These are phyloP conservation scores for Vigna nakashimae DNA, from an alignment of 306 rosid genomes.

Conservation along the genomic window DNA sequence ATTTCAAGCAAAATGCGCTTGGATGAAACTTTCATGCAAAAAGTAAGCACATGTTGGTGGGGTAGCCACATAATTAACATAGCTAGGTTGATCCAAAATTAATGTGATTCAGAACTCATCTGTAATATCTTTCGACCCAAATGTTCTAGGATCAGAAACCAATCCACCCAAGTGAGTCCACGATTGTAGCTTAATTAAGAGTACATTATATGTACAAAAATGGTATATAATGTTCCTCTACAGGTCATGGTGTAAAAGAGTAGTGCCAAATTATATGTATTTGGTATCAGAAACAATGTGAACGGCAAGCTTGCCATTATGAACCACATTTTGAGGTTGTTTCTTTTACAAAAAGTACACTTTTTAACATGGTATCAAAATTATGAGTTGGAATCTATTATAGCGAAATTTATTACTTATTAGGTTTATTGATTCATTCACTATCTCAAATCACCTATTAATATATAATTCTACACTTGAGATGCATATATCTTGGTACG, in stretches of 20 bases:
- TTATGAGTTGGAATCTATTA: too few relatives aligned
- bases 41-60: constrained; percentile 58
- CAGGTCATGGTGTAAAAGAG: constrained; percentile 48
- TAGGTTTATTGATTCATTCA: too few relatives aligned
- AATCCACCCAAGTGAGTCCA: constrained; percentile 68
- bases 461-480: too few relatives aligned
- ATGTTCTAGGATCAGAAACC: constrained; percentile 69
- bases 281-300: constrained; percentile 56
- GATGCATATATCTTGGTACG: fast-evolving
- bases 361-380: too few relatives aligned
- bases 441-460: too few relatives aligned
- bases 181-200: constrained; percentile 47
- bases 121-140: constrained; percentile 45
- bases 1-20: constrained; percentile 54
- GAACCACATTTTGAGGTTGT: constrained; percentile 59
- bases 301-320: constrained; percentile 54
- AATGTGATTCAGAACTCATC: constrained; percentile 55
- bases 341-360: constrained; percentile 42
- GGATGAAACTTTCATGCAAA: constrained; percentile 73
- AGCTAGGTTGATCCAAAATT: constrained; percentile 50
- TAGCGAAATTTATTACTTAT: too few relatives aligned
- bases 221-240: too few relatives aligned
- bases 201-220: constrained; percentile 47
- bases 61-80: constrained; percentile 48
- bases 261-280: constrained; percentile 44